Base-by-base conservation (phyloP, 345 rosid genomes). In the Streptanthus diversifolius region DNA sequence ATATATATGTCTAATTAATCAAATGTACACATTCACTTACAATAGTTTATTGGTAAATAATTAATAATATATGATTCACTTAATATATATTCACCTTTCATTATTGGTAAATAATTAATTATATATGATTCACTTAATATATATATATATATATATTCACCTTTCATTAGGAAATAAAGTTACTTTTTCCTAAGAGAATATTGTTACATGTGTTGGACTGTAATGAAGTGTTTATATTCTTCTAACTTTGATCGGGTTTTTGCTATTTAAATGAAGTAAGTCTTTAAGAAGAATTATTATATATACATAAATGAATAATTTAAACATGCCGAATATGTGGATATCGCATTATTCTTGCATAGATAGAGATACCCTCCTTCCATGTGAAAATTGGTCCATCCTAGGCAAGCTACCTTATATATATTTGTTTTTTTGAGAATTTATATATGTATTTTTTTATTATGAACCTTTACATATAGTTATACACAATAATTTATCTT, bases 341-440 rank as follows among this genome's bases (percentile, higher is more conserved):
- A 12, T 68, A 43, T 54, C 66, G 59, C 52, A 69, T 33, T 69
- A 69, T 69, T 62, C 79, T 52, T 75, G 41, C 55, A 54, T 44
- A 44, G 41, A 61, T 62, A 44, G 14, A 69, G 63, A 61, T 35
- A 40, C 68, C 30, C 19, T 53, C 51, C 63, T 75, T 9, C 60
- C 79, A 70, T 76, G 75, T 76, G 79, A 56, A 63, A 61, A 35
- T 54, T 70, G 79, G 75, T 76, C 79, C 79, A 76, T 27, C 70
- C 60, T 54, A 63, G 71, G 69, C 62, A 74, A 43, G 64, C 12
- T 53, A 32, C 24, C 60, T 35, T 69, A 24, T 62, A 33, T 68
- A n/a, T n/a, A n/a, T n/a, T n/a, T n/a, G n/a, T n/a, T n/a, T n/a
- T n/a, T n/a, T n/a, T n/a, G n/a, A n/a, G n/a, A n/a, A n/a, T n/a